Evolutionary conservation across 768 basidiomycete genomes (phyloP), one percentile per base, ranked within the genome.

Genomic region (Mycena chlorophos): DNA sequence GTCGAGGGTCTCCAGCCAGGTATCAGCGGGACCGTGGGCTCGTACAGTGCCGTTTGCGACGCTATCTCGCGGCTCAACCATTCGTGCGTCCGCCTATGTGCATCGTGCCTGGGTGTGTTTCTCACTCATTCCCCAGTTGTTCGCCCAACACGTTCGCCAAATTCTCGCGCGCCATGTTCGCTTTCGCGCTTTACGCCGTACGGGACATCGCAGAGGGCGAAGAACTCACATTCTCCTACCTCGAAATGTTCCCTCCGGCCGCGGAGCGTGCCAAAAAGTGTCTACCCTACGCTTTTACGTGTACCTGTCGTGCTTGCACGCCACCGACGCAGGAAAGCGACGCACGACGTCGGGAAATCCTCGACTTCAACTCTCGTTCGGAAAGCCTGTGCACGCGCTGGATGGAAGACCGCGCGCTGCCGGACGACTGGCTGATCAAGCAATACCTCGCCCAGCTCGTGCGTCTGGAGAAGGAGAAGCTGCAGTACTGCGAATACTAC

Each of bases 61-160:
- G 53, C 61, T 5, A 63, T 71, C 46, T 71, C 72, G n/a, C 69
- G 73, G 20, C 62, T 74, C 39, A 76, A 75, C 42, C 74, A 75
- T 51, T 74, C 74, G 74, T 71, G 20, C 13, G 53, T 20, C 5
- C 37, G 1, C 6, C 16, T 19, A 5, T 20, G 27, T 29, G 29
- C 8, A 19, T n/a, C n/a, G 27, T 48, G 1, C 30, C 16, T 1
- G 2, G 4, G 16, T 23, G 37, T n/a, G n/a, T n/a, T 22, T 50
- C 37, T 14, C 4, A 27, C 34, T 16, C n/a, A n/a, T n/a, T 23
- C 12, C 5, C 6, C 22, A 60, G 55, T 38, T 60, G 58, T 34
- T 60, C 43, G 22, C 68, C 66, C 3, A 73, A 68, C 52, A 58
- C 62, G 1, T 6, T 25, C 1, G 26, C 55, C 17, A 23, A 47